Base-by-base conservation (phyloP, 768 basidiomycete genomes). In the Omphalotus guepiniiformis region DNA sequence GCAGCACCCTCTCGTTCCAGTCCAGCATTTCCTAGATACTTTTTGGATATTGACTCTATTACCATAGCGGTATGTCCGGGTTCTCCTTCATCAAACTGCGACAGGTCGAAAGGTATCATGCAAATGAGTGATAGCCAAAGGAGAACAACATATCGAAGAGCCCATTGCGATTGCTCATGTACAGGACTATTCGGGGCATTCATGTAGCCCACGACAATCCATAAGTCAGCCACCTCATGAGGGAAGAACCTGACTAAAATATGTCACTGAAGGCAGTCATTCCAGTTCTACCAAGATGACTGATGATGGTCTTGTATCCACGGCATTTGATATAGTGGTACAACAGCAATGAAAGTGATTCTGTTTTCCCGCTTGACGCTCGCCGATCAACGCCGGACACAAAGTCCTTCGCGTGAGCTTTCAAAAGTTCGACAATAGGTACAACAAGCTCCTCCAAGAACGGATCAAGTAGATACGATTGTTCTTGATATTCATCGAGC, bases 81-180 rank as follows among this genome's bases (percentile, higher is more conserved):
- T 2, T 71, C 72, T 8, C 55, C 58, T 48, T 86, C 83, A 57
- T 93, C 91, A 45, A 96, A 91, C 56, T 91, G 88, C 25, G 81
- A 75, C 30, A 99, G 70, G 59, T 90, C 84, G 63, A 99, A 99
- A 0, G 96, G 96, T 15, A 97, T 84, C 70, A 89, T 91, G 69
- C 88, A 87, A 39, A 96, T 85, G 19, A 99, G 78, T 18, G 90
- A 88, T n/a, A 98, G 74, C 95, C 95, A 98, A 9, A 96, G 72
- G 7, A 99, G 72, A 21, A 90, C 70, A 25, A 88, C 74, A 59
- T 94, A 93, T 50, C 92, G 84, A 42, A 92, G 63, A 19, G 85
- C 69, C 96, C 96, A 98, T 30, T 82, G 77, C 7, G 62, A 57
- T 1, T 62, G 53, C 39, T 66, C 63, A 47, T 72, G 61, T 12